These are phyloP conservation scores for Dictyostelium gargantuum DNA, from an alignment of 208 protist species.

Conservation along the genomic window DNA sequence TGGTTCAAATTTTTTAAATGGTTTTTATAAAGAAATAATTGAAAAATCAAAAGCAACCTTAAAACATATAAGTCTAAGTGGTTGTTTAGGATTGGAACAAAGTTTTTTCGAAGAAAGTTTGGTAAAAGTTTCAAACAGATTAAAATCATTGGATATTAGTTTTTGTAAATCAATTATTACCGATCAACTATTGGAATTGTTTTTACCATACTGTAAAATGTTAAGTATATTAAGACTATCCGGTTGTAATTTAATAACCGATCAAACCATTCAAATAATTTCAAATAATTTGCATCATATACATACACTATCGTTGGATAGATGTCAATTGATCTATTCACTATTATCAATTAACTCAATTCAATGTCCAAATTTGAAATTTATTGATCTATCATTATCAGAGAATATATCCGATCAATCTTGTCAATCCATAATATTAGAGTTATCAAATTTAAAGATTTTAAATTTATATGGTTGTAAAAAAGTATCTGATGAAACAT, in stretches of 20 bases:
- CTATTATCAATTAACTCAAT: background rate
- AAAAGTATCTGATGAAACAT: slow-evolving; percentile 30
- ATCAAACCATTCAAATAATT: background rate
- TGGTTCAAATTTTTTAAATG: background rate
- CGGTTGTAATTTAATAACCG: slow-evolving; percentile 29
- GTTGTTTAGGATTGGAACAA: background rate
- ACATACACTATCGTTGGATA: background rate
- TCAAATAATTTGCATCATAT: background rate
- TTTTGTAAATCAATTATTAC: background rate
- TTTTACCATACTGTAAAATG: background rate
- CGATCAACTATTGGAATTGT: background rate
- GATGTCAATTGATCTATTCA: slow-evolving; percentile 31
- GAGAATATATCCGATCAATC: slow-evolving; percentile 44
- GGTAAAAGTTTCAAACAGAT: background rate
- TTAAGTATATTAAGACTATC: background rate
- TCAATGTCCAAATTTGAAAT: background rate
- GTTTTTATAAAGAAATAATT: background rate
- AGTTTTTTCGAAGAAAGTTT: background rate
- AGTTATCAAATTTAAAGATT: background rate
- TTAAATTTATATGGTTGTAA: slow-evolving; percentile 28
- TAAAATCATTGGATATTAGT: background rate
- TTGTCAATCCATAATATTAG: background rate
- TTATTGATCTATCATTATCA: background rate
- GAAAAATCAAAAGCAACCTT: background rate
- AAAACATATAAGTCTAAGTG: background rate